Evolutionary conservation across 2,329 filamentous ascomycete genomes (phyloP).

Genomic region (Neoarthrinium moseri): DNA sequence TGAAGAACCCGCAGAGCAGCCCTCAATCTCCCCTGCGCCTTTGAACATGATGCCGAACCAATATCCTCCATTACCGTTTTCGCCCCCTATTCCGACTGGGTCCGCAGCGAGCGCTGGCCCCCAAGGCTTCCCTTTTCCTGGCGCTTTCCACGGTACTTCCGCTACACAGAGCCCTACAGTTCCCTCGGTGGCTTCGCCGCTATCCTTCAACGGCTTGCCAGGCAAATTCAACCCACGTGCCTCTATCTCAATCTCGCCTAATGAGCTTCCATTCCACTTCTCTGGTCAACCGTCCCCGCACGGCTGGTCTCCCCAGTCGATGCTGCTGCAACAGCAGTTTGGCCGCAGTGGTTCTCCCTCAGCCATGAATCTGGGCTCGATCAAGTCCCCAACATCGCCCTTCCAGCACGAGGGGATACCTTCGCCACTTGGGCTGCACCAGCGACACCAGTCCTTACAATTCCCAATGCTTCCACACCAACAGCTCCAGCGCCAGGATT

Average conservation of each 20-base stretch:
- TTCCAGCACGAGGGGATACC: constrained; percentile 53
- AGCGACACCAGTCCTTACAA: constrained; percentile 59
- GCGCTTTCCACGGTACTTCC: constrained; percentile 59
- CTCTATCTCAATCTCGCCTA: constrained; percentile 66
- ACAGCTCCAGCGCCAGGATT: constrained; percentile 54
- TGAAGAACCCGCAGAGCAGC: constrained; percentile 62
- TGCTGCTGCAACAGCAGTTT: constrained; percentile 50
- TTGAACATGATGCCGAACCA: constrained; percentile 66
- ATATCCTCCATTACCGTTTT: constrained; percentile 76
- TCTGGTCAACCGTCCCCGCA: constrained; percentile 60
- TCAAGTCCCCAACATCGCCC: constrained; percentile 66
- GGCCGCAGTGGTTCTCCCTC: constrained; percentile 65
- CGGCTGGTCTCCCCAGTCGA: constrained; percentile 56
- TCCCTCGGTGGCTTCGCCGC: constrained; percentile 68
- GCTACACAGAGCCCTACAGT: constrained; percentile 62
- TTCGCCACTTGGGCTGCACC: constrained; percentile 44
- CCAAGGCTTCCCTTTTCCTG: constrained; percentile 56
- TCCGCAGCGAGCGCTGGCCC: constrained; percentile 70
- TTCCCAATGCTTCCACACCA: constrained; percentile 56
- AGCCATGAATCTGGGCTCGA: constrained; percentile 48
- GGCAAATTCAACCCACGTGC: constrained; percentile 67
- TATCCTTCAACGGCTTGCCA: constrained; percentile 61
- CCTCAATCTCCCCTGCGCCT: constrained; percentile 65
- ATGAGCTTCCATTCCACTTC: constrained; percentile 67
- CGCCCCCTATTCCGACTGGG: constrained; percentile 76